Evolutionary conservation across 2,329 filamentous ascomycete genomes (phyloP).

Genomic region (Claviceps maximensis): DNA sequence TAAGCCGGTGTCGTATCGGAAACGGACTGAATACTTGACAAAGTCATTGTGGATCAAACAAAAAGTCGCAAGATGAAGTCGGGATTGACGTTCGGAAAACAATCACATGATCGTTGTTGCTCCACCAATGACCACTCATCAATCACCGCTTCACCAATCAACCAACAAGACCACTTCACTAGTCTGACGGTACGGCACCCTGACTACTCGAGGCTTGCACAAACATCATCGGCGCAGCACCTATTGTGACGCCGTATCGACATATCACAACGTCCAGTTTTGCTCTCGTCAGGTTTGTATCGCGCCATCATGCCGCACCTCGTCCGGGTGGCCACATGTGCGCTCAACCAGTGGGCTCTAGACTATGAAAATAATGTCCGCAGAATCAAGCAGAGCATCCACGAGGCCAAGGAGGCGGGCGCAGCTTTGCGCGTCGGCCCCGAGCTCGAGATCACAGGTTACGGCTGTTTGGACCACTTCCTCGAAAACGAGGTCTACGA

Average conservation of each 20-base stretch:
- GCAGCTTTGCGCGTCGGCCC: slow-evolving; percentile 50
- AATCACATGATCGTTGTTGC: too few relatives aligned
- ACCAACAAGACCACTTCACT: too few relatives aligned
- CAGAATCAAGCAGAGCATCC: slow-evolving; percentile 51
- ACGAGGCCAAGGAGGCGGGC: slow-evolving; percentile 42
- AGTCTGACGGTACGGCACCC: too few relatives aligned
- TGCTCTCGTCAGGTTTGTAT: slow-evolving; percentile 37
- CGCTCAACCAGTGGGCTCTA: slow-evolving; percentile 24
- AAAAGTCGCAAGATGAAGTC: too few relatives aligned
- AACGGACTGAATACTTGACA: too few relatives aligned
- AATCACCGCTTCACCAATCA: not conserved
- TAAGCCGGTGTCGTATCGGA: too few relatives aligned
- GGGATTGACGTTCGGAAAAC: too few relatives aligned
- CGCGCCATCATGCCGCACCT: slow-evolving; percentile 28
- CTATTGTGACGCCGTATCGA: not conserved
- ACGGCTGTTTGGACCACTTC: slow-evolving; percentile 28
- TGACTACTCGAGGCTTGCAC: not conserved
- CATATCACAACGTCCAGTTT: slow-evolving; percentile 19
- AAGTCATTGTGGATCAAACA: too few relatives aligned
- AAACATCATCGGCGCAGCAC: not conserved
- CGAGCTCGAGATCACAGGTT: slow-evolving; percentile 30
- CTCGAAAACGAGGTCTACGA: slow-evolving; percentile 30
- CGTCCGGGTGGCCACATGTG: slow-evolving; percentile 20
- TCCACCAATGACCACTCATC: too few relatives aligned
- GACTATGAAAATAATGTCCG: slow-evolving; percentile 43